phyloP scores from a whole-genome alignment of 768 basidiomycete genomes.

The Leccinellum luteum region DNA sequence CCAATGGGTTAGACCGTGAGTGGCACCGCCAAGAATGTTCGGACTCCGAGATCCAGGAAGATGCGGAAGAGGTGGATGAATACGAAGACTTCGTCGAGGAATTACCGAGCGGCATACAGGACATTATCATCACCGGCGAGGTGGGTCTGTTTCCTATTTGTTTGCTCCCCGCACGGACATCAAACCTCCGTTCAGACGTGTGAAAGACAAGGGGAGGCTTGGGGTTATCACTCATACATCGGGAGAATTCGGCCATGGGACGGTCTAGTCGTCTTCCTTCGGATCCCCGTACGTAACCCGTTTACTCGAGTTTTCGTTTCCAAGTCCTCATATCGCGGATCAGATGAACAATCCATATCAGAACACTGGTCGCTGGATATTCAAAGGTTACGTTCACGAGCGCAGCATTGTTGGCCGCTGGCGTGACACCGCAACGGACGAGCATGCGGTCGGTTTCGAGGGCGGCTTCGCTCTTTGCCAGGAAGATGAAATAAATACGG shows the following conservation, averaged over 20 bases:
- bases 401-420: conserved; percentile 52
- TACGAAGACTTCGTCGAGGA: conserved; percentile 40
- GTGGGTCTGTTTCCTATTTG: conserved; percentile 28
- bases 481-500: conserved; percentile 24
- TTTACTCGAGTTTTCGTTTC: background rate
- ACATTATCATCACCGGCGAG: conserved; percentile 52
- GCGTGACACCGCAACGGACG: conserved; percentile 47
- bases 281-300: conserved; percentile 39
- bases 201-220: conserved; percentile 44
- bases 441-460: conserved; percentile 43
- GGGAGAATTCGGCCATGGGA: conserved; percentile 54
- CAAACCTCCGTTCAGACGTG: conserved; percentile 34
- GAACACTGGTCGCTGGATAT: conserved; percentile 44
- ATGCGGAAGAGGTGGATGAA: conserved; percentile 34
- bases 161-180: background rate
- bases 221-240: conserved; percentile 46
- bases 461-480: conserved; percentile 47
- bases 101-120: conserved; percentile 41
- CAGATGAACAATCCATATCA: conserved; percentile 34
- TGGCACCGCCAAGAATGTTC: conserved; percentile 27
- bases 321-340: conserved; percentile 15
- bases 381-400: conserved; percentile 51
- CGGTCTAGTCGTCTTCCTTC: conserved; percentile 45
- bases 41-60: conserved; percentile 13
- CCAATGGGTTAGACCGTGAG: conserved; percentile 10